Conservation (phyloP, 306 rosid genomes). For the Psophocarpus tetragonolobus region DNA sequence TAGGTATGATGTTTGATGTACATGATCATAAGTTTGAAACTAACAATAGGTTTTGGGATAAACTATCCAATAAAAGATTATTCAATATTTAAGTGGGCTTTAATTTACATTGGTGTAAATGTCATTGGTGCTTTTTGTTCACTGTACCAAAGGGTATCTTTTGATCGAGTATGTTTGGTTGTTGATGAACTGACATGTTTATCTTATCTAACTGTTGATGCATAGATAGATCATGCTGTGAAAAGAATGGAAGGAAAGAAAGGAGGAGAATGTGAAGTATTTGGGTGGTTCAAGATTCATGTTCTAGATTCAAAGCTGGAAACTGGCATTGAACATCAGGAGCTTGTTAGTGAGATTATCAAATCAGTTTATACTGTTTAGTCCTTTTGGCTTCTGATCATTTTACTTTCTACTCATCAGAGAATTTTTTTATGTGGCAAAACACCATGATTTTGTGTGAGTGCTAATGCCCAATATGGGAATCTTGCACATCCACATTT, state of each 20-base stretch:
- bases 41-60: neutral
- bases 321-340: constrained; percentile 75
- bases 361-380: constrained; percentile 24
- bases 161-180: constrained; percentile 23
- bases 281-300: constrained; percentile 74
- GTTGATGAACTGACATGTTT: neutral
- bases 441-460: constrained; percentile 9
- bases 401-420: constrained; percentile 14
- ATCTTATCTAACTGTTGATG: constrained; percentile 30
- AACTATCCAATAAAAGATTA: neutral
- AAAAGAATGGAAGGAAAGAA: constrained; percentile 62
- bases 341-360: constrained; percentile 81
- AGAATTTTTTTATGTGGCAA: neutral
- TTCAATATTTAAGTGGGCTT: neutral
- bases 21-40: neutral
- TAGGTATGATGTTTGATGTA: neutral
- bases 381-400: constrained; percentile 27
- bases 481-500: constrained; percentile 18
- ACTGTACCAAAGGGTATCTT: neutral
- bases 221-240: constrained; percentile 66
- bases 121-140: neutral
- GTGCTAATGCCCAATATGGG: constrained; percentile 7
- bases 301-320: constrained; percentile 72
- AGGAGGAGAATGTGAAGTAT: constrained; percentile 53
- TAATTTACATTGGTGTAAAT: neutral